Percentiles rank a stretch among this genome's conserved stretches.
These are phyloP conservation scores for Amphichorda felina DNA, from an alignment of 2,329 filamentous ascomycete species.

Conservation along the genomic window DNA sequence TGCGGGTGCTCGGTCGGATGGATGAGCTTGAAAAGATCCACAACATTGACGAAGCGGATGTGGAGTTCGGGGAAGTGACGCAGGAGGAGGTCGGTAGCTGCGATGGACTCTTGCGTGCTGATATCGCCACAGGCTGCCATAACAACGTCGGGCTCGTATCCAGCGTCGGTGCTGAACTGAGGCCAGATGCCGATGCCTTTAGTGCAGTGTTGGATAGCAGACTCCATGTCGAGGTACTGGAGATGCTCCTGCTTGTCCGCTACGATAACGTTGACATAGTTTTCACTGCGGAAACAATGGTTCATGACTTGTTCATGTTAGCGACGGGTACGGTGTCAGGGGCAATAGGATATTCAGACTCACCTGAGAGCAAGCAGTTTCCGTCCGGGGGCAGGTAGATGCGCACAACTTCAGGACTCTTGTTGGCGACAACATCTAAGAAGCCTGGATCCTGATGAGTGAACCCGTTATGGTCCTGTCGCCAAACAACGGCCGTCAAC, in stretches of 20 bases:
- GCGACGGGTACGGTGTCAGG: background rate
- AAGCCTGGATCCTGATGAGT: constrained; percentile 74
- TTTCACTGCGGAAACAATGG: constrained; percentile 60
- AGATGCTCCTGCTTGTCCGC: constrained; percentile 40
- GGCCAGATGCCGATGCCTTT: constrained; percentile 73
- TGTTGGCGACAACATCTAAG: constrained; percentile 69
- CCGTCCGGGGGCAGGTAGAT: constrained; percentile 74
- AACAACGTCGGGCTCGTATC: constrained; percentile 58
- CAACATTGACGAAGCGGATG: constrained; percentile 68
- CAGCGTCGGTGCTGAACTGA: constrained; percentile 60
- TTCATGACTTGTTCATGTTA: constrained; percentile 42
- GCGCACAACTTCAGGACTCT: constrained; percentile 66
- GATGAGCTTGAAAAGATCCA: constrained; percentile 73
- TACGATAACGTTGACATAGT: constrained; percentile 75
- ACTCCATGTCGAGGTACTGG: constrained; percentile 25
- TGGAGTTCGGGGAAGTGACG: constrained; percentile 59
- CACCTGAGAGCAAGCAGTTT: constrained; percentile 58
- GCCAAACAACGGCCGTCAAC: constrained; percentile 67
- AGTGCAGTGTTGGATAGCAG: constrained; percentile 63
- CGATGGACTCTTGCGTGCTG: constrained; percentile 61
- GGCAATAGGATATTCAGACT: constrained; percentile 3
- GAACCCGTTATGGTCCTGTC: constrained; percentile 77
- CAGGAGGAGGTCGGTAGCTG: constrained; percentile 63
- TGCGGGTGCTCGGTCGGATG: constrained; percentile 60
- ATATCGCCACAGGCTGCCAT: constrained; percentile 70